Evolutionary conservation across 768 basidiomycete species (phyloP).

Genomic region (Suillus ampliporus): DNA sequence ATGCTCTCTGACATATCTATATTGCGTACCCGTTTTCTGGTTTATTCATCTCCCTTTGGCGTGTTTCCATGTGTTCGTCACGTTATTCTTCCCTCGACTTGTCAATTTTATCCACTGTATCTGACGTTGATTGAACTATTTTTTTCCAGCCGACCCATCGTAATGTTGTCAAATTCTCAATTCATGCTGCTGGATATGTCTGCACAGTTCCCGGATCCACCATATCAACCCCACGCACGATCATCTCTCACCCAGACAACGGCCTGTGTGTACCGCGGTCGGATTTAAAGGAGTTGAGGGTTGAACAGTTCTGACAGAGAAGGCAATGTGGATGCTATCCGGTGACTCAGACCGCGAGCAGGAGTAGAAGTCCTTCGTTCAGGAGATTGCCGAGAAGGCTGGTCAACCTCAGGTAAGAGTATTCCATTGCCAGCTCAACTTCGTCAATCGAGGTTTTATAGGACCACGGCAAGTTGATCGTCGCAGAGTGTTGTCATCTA

Average conservation of each 20-base stretch:
- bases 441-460: not conserved
- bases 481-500: no score
- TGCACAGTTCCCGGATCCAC: slow-evolving; percentile 34
- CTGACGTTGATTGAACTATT: not conserved
- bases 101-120: not conserved
- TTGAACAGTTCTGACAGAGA: slow-evolving; percentile 5
- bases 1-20: not conserved
- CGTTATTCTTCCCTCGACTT: not conserved
- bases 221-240: slow-evolving; percentile 81
- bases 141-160: slow-evolving; percentile 63
- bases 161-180: slow-evolving; percentile 77
- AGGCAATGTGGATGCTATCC: not conserved
- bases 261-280: slow-evolving; percentile 71
- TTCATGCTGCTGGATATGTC: slow-evolving; percentile 78
- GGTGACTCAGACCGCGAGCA: not conserved
- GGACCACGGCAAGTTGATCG: not conserved
- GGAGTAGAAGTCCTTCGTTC: not conserved
- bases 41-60: not conserved
- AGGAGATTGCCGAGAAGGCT: not conserved
- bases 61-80: not conserved
- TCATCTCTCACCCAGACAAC: slow-evolving; percentile 59
- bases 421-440: not conserved
- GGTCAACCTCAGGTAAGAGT: no score
- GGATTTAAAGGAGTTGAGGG: slow-evolving; percentile 56
- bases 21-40: not conserved